Evolutionary conservation across 139 green algal species (phyloP).

Genomic region (Chlamydomonas sp.): DNA sequence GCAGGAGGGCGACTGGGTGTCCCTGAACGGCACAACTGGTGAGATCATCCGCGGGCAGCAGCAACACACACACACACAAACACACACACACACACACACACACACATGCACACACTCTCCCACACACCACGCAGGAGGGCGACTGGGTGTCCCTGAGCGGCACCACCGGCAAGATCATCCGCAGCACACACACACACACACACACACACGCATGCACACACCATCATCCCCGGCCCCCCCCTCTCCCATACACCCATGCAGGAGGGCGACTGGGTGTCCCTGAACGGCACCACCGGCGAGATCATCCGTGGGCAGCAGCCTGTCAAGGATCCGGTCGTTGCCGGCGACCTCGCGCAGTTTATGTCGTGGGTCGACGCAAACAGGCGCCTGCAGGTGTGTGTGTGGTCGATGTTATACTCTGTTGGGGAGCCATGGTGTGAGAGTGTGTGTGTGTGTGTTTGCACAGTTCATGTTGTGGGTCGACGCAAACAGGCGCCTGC

Average conservation of each 20-base stretch:
- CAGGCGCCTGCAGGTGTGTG: conserved; percentile 54
- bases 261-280: conserved; percentile 68
- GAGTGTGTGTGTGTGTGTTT: conserved; percentile 26
- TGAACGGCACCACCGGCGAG: conserved; percentile 72
- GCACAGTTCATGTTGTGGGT: conserved; percentile 73
- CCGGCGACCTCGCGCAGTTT: conserved; percentile 50
- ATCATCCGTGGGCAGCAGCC: conserved; percentile 60
- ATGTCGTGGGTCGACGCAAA: conserved; percentile 79
- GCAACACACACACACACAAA: no score
- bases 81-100: no score
- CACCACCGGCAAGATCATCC: conserved; percentile 63
- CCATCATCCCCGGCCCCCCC: no score
- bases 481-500: conserved; percentile 49
- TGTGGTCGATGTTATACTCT: neutral
- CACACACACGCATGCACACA: no score
- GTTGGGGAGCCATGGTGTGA: neutral
- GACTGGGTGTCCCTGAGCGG: conserved; percentile 76
- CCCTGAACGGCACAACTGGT: conserved; percentile 66
- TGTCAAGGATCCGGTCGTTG: conserved; percentile 26
- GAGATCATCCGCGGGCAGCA: conserved; percentile 67
- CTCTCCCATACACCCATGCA: neutral
- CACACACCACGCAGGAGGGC: conserved; percentile 42
- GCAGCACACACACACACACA: no score
- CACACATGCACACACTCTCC: no score
- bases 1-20: conserved; percentile 67